Percentiles rank a stretch among this genome's conserved stretches.
Evolutionary conservation across 192 early-diverging fungal genomes (phyloP).

Genomic region (Mortierella antarctica): DNA sequence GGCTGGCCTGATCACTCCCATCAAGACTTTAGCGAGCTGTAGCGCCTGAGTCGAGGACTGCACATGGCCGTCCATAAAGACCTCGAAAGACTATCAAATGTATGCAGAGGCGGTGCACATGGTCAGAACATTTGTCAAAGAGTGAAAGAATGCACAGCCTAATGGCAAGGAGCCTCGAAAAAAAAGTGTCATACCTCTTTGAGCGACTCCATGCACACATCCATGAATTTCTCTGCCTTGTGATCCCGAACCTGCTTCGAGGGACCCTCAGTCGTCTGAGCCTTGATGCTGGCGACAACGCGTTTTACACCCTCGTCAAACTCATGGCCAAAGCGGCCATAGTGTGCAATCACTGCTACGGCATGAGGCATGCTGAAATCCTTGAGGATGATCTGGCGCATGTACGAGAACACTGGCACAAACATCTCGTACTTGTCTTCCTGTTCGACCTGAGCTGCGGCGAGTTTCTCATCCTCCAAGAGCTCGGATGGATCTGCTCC

Average conservation of each 20-base stretch:
- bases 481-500: conserved; percentile 15
- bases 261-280: conserved; percentile 25
- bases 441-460: conserved; percentile 29
- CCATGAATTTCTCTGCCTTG: conserved; percentile 41
- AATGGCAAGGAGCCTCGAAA: neutral
- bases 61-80: conserved; percentile 23
- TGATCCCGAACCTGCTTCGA: conserved; percentile 8
- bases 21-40: conserved; percentile 51
- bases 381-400: conserved; percentile 55
- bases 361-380: conserved; percentile 55
- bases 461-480: conserved; percentile 23
- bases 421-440: conserved; percentile 54
- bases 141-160: neutral
- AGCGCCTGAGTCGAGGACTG: conserved; percentile 45
- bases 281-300: conserved; percentile 53
- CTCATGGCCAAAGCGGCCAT: conserved; percentile 50
- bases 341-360: conserved; percentile 41
- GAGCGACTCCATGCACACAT: conserved; percentile 52
- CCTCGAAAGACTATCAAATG: conserved; percentile 35
- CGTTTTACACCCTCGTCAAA: conserved; percentile 60
- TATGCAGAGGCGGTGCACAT: neutral
- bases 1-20: conserved; percentile 31
- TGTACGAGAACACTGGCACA: conserved; percentile 50
- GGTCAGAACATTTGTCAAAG: neutral
- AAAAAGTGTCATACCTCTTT: conserved; percentile 48